A percentile compares a stretch with the other conserved stretches of the same genome.
phyloP scores from a whole-genome alignment of 192 early-diverging fungal species.

The Mortierella antarctica region DNA sequence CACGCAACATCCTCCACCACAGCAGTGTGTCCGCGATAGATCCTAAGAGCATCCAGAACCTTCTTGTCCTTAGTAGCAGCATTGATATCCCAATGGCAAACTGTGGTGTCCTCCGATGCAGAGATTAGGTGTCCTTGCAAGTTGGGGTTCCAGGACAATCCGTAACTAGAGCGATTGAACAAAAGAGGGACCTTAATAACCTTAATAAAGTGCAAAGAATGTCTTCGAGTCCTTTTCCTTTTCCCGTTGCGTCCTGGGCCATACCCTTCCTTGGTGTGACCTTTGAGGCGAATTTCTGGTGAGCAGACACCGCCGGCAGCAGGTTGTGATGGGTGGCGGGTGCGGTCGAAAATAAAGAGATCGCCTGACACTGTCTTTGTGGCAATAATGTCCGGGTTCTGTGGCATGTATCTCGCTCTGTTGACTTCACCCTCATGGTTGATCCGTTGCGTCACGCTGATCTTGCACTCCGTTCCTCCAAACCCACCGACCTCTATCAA shows the following conservation, averaged over 20 bases:
- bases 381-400: conserved; percentile 95
- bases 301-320: conserved; percentile 80
- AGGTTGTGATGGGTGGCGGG: conserved; percentile 86
- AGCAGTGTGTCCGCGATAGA: conserved; percentile 88
- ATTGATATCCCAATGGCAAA: conserved; percentile 94
- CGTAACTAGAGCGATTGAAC: conserved; percentile 70
- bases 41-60: conserved; percentile 79
- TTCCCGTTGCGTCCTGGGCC: background rate
- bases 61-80: conserved; percentile 79
- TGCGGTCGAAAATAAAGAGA: conserved; percentile 97
- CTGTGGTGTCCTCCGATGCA: conserved; percentile 91
- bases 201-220: background rate
- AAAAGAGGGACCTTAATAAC: background rate
- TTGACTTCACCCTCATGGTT: conserved; percentile 98
- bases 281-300: conserved; percentile 88
- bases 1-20: conserved; percentile 98
- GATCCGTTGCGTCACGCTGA: conserved; percentile 88
- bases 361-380: conserved; percentile 92
- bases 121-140: conserved; percentile 86
- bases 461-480: conserved; percentile 85
- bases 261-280: conserved; percentile 94
- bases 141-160: conserved; percentile 91
- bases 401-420: conserved; percentile 96
- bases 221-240: background rate
- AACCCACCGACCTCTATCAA: conserved; percentile 80